A percentile compares a stretch with the other conserved stretches of the same genome.
phyloP scores from a whole-genome alignment of 2,329 filamentous ascomycete species.

The Aspergillus hiratsukae region DNA sequence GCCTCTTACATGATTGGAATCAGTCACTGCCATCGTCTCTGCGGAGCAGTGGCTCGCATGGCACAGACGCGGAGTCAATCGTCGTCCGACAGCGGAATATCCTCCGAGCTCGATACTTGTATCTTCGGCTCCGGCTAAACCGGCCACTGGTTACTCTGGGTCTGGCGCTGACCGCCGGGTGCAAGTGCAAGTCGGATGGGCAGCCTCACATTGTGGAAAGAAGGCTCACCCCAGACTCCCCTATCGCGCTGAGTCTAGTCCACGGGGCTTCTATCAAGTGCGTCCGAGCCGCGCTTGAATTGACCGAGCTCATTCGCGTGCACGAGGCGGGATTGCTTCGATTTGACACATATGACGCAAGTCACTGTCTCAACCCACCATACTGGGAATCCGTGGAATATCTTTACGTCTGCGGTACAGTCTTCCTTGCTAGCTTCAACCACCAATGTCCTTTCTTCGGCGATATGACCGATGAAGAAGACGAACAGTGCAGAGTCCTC shows the following conservation, averaged over 20 bases:
- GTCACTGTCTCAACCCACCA: conserved; percentile 1
- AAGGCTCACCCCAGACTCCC: conserved; percentile 3
- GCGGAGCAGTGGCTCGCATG: background rate
- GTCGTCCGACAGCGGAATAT: conserved; percentile 20
- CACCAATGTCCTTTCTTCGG: conserved; percentile 4
- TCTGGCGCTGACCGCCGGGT: conserved; percentile 4
- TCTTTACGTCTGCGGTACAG: conserved; percentile 10
- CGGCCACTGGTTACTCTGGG: conserved; percentile 11
- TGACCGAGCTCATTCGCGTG: conserved; percentile 2
- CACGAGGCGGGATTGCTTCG: conserved; percentile 6
- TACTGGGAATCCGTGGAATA: conserved; percentile 16
- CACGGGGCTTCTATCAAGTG: conserved; percentile 12
- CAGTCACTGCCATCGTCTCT: conserved; percentile 19
- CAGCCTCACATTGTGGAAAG: conserved; percentile 3
- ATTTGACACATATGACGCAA: background rate
- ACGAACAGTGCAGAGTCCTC: background rate
- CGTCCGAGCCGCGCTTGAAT: conserved; percentile 4
- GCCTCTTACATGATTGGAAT: conserved; percentile 20
- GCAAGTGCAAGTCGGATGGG: conserved; percentile 4
- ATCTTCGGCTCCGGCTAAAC: conserved; percentile 17
- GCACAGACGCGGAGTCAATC: conserved; percentile 11
- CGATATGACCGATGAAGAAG: background rate
- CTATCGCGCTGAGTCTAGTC: conserved; percentile 5
- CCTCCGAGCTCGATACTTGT: conserved; percentile 21
- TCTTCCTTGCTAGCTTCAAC: conserved; percentile 7